phyloP scores from a whole-genome alignment of 1,284 basidiomycete species.

The Rhodotorula mucilaginosa region DNA sequence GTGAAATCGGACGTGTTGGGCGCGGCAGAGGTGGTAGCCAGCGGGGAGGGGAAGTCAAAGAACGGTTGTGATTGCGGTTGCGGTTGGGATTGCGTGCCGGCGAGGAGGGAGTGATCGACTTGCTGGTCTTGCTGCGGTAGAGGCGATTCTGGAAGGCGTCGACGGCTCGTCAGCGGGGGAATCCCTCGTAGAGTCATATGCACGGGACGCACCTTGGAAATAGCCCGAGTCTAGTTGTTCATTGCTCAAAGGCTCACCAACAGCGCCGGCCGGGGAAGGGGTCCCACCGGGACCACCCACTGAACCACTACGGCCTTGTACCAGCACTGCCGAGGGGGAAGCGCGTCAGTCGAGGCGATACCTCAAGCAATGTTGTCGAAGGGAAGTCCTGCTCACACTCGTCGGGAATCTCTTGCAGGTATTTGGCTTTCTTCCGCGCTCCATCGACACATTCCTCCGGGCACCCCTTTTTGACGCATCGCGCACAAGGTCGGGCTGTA shows the following conservation, averaged over 20 bases:
- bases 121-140: background rate
- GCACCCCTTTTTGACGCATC: conserved; percentile 91
- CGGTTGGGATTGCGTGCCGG: background rate
- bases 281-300: background rate
- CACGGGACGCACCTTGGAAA: background rate
- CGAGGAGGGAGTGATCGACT: background rate
- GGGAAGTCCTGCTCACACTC: conserved; percentile 60
- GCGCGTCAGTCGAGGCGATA: background rate
- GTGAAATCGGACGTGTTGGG: background rate
- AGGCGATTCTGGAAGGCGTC: background rate
- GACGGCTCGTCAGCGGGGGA: background rate
- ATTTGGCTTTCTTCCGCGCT: conserved; percentile 96
- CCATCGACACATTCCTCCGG: conserved; percentile 87
- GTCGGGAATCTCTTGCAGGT: conserved; percentile 87
- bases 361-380: no score
- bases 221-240: background rate
- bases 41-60: conserved; percentile 24
- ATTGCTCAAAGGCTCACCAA: background rate
- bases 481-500: conserved; percentile 85
- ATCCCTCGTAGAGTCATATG: background rate
- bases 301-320: conserved; percentile 4
- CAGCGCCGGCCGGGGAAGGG: background rate
- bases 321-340: conserved; percentile 12
- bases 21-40: background rate
- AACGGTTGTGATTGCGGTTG: conserved; percentile 15